Evolutionary conservation across 2,329 filamentous ascomycete genomes (phyloP), one percentile per base, ranked within the genome.

Genomic region (Colletotrichum acutatum): DNA sequence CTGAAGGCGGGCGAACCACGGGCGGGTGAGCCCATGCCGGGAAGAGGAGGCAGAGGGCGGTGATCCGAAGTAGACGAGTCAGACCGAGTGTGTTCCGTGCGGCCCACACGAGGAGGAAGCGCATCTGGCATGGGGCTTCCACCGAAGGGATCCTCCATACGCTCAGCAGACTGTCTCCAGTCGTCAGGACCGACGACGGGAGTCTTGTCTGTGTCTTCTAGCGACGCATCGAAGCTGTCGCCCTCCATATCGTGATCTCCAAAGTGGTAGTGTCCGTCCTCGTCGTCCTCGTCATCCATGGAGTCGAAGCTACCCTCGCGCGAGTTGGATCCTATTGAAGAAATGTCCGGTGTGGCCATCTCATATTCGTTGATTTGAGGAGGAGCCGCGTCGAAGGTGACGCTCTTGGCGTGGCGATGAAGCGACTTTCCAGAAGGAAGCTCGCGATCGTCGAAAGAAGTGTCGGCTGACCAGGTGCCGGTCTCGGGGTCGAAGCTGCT

Each of bases 321-420:
- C 14, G 96, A 98, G 77, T 93, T 95, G 61, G 94, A 96, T 30
- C 94, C 94, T 28, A 97, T 88, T 0, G 95, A 97, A 1, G 96
- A 98, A n/a, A 97, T 90, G 79, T 98, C 97, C 12, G 97, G 97
- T 2, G 97, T 99, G 42, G 95, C 94, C 93, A 98, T 95, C 83
- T 98, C 97, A 82, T 98, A 99, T 84, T 99, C 97, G 80, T 98
- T 98, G 78, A 99, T 90, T 80, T 97, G 94, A 28, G 97, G 97
- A 26, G 96, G 96, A 2, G 94, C 95, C 49, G 93, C 93, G 83
- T 98, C 95, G 80, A 99, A 99, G 0, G 96, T 99, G 71, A 99
- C 97, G 78, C 95, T 98, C 87, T 99, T 99, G 60, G 95, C 92
- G 83, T 98, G 94, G 66, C 95, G 93, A 80, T 95, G 93, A 54